Evolutionary conservation across 2,329 filamentous ascomycete genomes (phyloP), one percentile per base, ranked within the genome.

Genomic region (Trichoderma gracile): DNA sequence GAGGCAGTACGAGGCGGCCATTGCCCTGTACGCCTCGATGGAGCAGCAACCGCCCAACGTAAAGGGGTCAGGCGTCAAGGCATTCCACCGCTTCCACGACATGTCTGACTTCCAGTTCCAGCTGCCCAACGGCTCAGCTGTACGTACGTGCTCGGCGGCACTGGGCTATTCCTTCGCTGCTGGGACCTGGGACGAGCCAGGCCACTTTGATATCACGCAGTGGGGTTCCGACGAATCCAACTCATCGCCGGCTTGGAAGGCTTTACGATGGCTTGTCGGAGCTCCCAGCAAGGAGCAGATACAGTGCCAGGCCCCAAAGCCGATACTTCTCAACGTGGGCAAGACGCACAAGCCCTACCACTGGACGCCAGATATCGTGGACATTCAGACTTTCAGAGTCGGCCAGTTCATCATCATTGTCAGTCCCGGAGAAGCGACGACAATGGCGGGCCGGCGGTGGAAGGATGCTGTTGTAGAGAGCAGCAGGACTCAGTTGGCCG

Each of bases 381-480:
- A 97, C 73, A 84, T 97, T 27, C 93, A 97, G 75, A 79, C 91
- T 19, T 80, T 97, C 15, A 89, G 93, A 23, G 88, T 94, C 2
- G 93, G 93, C 3, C 91, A 96, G 71, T 79, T 97, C 55, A 80
- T 96, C 66, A 90, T 97, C 68, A 88, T 97, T 68, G 84, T 96
- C n/a, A 89, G 89, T 30, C 89, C 93, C 0, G 91, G 92, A 52
- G 93, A 97, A 77, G 92, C 91, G 1, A 95, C 91, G 0, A 97
- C 93, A 9, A 97, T 97, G 93, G 85, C 91, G 1, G 93, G 93
- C 1, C 86, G 93, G 12, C 86, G 93, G 40, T 97, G 93, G 93
- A 90, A 89, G 70, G 81, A 85, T 66, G 89, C 91, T 1, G 81
- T 95, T 60, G 79, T 82, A 21, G 76, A 77, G 2, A 82, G 85